Conservation (phyloP, 1,139 yeast species). For the Suhomyces guaymorum region DNA sequence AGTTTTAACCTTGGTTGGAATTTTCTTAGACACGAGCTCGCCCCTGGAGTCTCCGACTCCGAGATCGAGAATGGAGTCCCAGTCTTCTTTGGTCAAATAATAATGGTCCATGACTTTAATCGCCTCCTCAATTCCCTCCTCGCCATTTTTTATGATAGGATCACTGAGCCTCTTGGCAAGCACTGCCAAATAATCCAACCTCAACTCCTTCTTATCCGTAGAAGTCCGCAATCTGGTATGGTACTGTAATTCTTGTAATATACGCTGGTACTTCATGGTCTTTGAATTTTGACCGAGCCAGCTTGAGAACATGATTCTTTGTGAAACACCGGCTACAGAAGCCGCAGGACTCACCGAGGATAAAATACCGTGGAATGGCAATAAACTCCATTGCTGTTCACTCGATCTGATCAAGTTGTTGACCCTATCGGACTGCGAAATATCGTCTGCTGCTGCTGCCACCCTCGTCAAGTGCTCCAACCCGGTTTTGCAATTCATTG, state of each 20-base stretch:
- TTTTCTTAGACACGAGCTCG: conserved; percentile 52
- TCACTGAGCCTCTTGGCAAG: conserved; percentile 54
- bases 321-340: conserved; percentile 71
- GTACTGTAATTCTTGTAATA: conserved; percentile 84
- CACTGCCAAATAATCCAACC: conserved; percentile 75
- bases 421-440: conserved; percentile 77
- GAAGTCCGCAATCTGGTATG: conserved; percentile 81
- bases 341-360: conserved; percentile 82
- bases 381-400: conserved; percentile 93
- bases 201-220: conserved; percentile 71
- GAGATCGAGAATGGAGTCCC: conserved; percentile 83
- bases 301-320: conserved; percentile 75
- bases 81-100: conserved; percentile 84
- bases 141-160: conserved; percentile 56
- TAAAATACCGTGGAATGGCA: conserved; percentile 89
- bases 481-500: conserved; percentile 42
- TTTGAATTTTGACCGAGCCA: conserved; percentile 95
- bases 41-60: conserved; percentile 63
- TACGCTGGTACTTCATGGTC: conserved; percentile 70
- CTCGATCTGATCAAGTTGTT: conserved; percentile 83
- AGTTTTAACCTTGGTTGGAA: conserved; percentile 75
- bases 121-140: conserved; percentile 64
- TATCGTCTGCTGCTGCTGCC: conserved; percentile 81
- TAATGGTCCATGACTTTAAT: conserved; percentile 78
- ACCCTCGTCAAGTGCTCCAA: conserved; percentile 60